Evolutionary conservation across 495 filamentous ascomycete genomes (phyloP), one percentile per base, ranked within the genome.

Genomic region (Haplographium delicatum): DNA sequence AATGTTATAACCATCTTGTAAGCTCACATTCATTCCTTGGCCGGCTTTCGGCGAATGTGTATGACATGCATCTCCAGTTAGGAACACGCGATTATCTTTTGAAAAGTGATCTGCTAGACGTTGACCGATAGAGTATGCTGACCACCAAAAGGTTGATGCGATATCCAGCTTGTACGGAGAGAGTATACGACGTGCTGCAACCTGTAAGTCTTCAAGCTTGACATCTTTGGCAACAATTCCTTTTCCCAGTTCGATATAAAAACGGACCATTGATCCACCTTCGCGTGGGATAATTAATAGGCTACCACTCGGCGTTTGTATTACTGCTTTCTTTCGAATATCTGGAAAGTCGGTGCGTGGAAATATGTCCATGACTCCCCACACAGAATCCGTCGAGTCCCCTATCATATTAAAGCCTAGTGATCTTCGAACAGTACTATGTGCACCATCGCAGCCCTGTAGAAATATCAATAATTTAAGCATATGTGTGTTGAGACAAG

Each of bases 361-460:
- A 26, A 85, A 78, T 51, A 88, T 73, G 52, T 95, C 89, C 81
- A 93, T 85, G 11, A 94, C 89, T 51, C 89, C 89, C 83, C 83
- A 88, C 39, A 86, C 75, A 25, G 82, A 72, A 63, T 91, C 85
- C 26, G 72, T 83, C 57, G 73, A 82, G 60, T 94, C 86, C 15
- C 88, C 88, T 3, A 84, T 56, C 81, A 94, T 84, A 31, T 73
- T 72, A 61, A 78, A 80, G 2, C 84, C 84, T 18, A 94, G 75
- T 0, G 78, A 74, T 54, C 73, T 77, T 31, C 88, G 78, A 19
- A 89, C 72, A 27, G 67, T 65, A 60, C 82, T 86, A 61, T 89
- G 84, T 25, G 88, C 86, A 10, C 88, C 88, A 66, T 94, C 88
- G 55, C 85, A 87, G 6, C 80, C 88, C 78, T 85, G n/a, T n/a